Evolutionary conservation across 1,284 basidiomycete species (phyloP).

Genomic region (Cutaneotrichosporon daszewskae): DNA sequence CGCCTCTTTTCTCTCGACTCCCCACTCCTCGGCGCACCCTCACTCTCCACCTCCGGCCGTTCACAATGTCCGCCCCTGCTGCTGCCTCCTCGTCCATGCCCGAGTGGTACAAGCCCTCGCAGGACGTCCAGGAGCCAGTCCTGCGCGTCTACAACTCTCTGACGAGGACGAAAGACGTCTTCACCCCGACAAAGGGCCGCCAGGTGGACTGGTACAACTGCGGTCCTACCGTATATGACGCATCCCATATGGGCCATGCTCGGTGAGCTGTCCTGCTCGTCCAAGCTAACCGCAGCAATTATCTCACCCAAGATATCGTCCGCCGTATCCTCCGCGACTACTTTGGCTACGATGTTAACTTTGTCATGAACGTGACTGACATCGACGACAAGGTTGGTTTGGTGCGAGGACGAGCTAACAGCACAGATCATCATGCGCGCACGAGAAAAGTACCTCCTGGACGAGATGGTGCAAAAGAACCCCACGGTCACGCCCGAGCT

Average conservation of each 20-base stretch:
- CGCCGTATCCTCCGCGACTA: constrained; percentile 90
- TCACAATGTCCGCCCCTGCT: too few species aligned
- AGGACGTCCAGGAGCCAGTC: constrained; percentile 42
- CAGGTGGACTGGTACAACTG: constrained; percentile 98
- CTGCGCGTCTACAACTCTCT: constrained; percentile 91
- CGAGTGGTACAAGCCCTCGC: constrained; percentile 42
- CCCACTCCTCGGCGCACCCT: constrained; percentile 1
- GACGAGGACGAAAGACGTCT: constrained; percentile 85
- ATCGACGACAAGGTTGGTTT: constrained; percentile 91
- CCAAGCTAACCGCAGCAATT: constrained; percentile 62
- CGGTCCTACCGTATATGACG: constrained; percentile 98
- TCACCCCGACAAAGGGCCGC: constrained; percentile 71
- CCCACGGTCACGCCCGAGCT: constrained; percentile 36
- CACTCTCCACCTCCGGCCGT: too few species aligned
- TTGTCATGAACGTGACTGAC: constrained; percentile 99
- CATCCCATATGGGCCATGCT: constrained; percentile 98
- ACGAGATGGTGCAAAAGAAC: constrained; percentile 33
- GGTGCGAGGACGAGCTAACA: constrained; percentile 2
- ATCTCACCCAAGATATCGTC: constrained; percentile 95
- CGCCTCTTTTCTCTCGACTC: constrained; percentile 1
- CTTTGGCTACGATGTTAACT: constrained; percentile 95
- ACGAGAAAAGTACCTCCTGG: constrained; percentile 73
- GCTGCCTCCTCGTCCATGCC: constrained; percentile 34
- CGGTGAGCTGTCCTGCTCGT: constrained; percentile 55
- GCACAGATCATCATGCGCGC: constrained; percentile 81